These are phyloP conservation scores for Carex myosuroides DNA, from an alignment of 176 grass and related monocot species.

Conservation along the genomic window DNA sequence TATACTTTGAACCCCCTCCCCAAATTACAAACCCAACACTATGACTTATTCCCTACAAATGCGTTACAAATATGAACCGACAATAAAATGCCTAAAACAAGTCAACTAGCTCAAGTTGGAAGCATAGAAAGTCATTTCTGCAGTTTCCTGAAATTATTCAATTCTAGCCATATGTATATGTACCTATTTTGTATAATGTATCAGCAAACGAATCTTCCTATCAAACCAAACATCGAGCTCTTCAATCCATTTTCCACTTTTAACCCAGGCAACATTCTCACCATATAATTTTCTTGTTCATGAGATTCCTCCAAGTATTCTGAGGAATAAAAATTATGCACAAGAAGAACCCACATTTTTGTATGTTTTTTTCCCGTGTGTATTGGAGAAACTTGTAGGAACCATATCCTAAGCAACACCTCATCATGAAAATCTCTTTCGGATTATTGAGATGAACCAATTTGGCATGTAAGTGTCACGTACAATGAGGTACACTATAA, in stretches of 20 bases:
- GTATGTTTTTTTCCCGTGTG: background rate
- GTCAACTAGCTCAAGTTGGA: background rate
- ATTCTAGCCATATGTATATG: conserved; percentile 6
- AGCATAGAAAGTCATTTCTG: background rate
- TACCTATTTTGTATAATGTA: background rate
- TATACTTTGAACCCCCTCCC: background rate
- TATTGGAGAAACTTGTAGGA: background rate
- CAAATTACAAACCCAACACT: background rate
- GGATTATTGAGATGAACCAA: conserved; percentile 31
- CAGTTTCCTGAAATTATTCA: background rate
- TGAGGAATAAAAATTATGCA: background rate
- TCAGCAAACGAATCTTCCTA: background rate
- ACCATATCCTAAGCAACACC: background rate
- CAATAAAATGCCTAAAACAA: background rate
- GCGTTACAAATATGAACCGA: background rate
- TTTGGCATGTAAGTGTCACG: conserved; percentile 36
- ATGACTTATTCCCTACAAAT: background rate
- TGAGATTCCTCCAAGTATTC: background rate
- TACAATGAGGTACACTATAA: conserved; percentile 75
- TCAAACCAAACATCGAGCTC: background rate
- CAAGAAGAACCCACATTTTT: background rate
- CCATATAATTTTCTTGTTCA: background rate
- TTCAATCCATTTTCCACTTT: background rate
- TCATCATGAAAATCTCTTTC: conserved; percentile 39
- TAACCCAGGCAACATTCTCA: background rate